Conservation (phyloP, 257 asterid species). For the Prunella vulgaris region DNA sequence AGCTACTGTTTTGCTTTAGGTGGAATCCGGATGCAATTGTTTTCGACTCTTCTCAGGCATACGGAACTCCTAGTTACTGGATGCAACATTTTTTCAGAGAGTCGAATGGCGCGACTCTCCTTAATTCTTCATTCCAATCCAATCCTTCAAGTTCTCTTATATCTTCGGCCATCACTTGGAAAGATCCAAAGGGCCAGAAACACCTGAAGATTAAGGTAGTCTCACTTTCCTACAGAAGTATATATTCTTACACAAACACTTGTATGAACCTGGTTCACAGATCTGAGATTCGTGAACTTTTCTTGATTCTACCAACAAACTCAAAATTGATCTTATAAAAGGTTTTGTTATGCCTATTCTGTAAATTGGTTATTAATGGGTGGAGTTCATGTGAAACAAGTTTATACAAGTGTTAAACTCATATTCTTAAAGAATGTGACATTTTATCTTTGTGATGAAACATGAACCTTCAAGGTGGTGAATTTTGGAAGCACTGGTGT, state of each 20-base stretch:
- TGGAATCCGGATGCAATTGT: slow-evolving; percentile 97
- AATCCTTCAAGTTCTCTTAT: slow-evolving; percentile 45
- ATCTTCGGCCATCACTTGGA: slow-evolving; percentile 76
- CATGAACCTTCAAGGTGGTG: slow-evolving; percentile 50
- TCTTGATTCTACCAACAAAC: no score
- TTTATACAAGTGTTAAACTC: no score
- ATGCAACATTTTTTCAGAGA: slow-evolving; percentile 91
- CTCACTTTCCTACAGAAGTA: not conserved
- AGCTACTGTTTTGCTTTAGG: slow-evolving; percentile 30
- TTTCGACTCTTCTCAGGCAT: slow-evolving; percentile 61
- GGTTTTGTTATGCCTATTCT: no score
- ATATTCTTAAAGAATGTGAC: not conserved
- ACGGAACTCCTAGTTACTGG: slow-evolving; percentile 97
- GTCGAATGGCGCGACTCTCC: slow-evolving; percentile 87
- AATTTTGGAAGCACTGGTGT: slow-evolving; percentile 50
- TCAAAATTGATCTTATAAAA: no score
- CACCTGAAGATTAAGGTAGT: slow-evolving; percentile 68
- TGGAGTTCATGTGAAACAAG: no score
- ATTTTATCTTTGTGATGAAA: not conserved
- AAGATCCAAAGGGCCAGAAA: slow-evolving; percentile 37
- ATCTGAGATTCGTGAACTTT: no score
- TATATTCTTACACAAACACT: not conserved
- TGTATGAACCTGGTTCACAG: no score
- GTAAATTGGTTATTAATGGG: no score
- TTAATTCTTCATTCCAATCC: slow-evolving; percentile 48